phyloP scores from a whole-genome alignment of 2,329 filamentous ascomycete species.

The Blumeriella jaapii region DNA sequence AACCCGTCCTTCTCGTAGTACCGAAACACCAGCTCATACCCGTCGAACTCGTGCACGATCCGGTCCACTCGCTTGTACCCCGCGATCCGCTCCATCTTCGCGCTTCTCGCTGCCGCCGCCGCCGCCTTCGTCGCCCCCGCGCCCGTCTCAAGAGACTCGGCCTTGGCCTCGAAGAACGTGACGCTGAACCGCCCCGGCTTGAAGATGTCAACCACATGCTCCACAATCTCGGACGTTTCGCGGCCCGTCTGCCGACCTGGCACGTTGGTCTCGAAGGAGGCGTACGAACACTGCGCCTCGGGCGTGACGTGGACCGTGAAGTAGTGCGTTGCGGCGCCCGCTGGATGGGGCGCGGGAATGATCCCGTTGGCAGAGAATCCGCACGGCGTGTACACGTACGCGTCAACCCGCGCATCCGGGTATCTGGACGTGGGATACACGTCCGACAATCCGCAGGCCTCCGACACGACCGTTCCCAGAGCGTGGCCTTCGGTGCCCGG shows the following conservation, averaged over 20 bases:
- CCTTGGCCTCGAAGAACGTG: slow-evolving; percentile 88
- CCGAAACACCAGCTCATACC: slow-evolving; percentile 91
- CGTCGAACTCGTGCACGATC: slow-evolving; percentile 94
- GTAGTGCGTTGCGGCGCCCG: slow-evolving; percentile 55
- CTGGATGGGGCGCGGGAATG: slow-evolving; percentile 60
- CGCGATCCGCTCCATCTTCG: slow-evolving; percentile 56
- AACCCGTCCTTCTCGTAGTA: slow-evolving; percentile 91
- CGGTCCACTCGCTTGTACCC: slow-evolving; percentile 87
- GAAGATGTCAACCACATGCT: slow-evolving; percentile 93
- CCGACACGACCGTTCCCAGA: slow-evolving; percentile 82
- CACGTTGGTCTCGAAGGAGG: slow-evolving; percentile 97
- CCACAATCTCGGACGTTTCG: slow-evolving; percentile 79
- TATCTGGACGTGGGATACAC: slow-evolving; percentile 82
- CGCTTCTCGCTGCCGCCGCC: slow-evolving; percentile 32
- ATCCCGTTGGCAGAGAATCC: slow-evolving; percentile 97
- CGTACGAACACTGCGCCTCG: slow-evolving; percentile 93
- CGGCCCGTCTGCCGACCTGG: slow-evolving; percentile 79
- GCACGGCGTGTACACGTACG: slow-evolving; percentile 92
- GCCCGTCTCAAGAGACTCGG: slow-evolving; percentile 29
- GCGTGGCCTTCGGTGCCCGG: slow-evolving; percentile 89
- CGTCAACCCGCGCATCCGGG: slow-evolving; percentile 85
- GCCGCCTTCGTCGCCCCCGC: slow-evolving; percentile 28
- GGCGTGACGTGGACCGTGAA: slow-evolving; percentile 98
- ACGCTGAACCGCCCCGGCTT: slow-evolving; percentile 96
- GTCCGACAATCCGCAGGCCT: slow-evolving; percentile 76